Evolutionary conservation across 2,329 filamentous ascomycete species (phyloP).

Genomic region (Esteya vermicola): DNA sequence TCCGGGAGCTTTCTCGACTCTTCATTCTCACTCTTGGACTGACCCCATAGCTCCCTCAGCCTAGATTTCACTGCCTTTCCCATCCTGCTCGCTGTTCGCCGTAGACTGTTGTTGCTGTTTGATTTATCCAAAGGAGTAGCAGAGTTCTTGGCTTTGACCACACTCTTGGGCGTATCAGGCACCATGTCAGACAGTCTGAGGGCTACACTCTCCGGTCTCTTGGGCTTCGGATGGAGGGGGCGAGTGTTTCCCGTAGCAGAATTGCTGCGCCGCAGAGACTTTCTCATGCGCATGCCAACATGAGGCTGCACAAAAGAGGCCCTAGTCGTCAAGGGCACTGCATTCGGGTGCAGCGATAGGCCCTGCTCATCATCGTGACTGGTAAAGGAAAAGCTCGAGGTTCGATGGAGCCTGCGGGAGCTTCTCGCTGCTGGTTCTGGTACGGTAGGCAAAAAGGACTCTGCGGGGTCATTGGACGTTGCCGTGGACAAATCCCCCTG

Average conservation of each 20-base stretch:
- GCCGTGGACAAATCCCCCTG: too few relatives aligned
- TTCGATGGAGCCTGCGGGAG: too few relatives aligned
- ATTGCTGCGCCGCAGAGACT: conserved; percentile 23
- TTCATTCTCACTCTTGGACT: conserved; percentile 6
- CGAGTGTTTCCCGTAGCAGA: conserved; percentile 2
- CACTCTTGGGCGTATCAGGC: neutral
- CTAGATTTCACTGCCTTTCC: conserved; percentile 6
- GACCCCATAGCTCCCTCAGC: conserved; percentile 7
- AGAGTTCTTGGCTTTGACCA: too few relatives aligned
- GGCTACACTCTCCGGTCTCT: too few relatives aligned
- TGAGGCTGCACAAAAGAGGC: neutral
- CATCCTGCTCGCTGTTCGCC: conserved; percentile 9
- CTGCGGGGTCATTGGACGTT: too few relatives aligned
- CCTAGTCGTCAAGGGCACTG: neutral
- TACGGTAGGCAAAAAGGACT: neutral
- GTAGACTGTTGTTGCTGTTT: conserved; percentile 5
- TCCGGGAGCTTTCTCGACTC: conserved; percentile 16
- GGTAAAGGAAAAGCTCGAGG: conserved; percentile 9
- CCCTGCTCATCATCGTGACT: conserved; percentile 12
- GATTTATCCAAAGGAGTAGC: too few relatives aligned
- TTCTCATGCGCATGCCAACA: conserved; percentile 19
- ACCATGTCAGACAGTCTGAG: too few relatives aligned
- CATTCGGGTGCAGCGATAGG: conserved; percentile 12
- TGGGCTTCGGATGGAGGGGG: neutral
- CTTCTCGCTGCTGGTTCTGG: neutral